These are phyloP conservation scores for Cladobotryum protrusum DNA, from an alignment of 2,329 filamentous ascomycete genomes.

Conservation along the genomic window DNA sequence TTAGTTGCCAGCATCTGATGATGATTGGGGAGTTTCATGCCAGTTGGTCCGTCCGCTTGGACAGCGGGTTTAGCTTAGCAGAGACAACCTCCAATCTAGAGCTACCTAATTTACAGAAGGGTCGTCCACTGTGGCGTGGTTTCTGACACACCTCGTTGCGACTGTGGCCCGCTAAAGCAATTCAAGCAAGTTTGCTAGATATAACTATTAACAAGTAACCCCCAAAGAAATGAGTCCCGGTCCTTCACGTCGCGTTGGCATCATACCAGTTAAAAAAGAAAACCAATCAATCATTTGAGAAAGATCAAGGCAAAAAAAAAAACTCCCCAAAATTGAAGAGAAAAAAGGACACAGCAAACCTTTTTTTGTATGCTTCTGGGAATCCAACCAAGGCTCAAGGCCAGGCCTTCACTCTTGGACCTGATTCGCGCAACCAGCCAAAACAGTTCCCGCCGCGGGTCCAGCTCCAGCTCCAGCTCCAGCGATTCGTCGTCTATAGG, in stretches of 20 bases:
- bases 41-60: background rate
- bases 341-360: background rate
- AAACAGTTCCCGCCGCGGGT: conserved; percentile 18
- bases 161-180: too few species aligned
- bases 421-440: conserved; percentile 35
- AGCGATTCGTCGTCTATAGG: conserved; percentile 3
- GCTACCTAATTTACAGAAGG: too few species aligned
- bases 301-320: too few species aligned
- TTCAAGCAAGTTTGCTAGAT: background rate
- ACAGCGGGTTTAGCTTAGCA: too few species aligned
- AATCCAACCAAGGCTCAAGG: conserved; percentile 43
- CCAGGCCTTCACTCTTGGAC: conserved; percentile 48
- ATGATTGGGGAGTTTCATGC: background rate
- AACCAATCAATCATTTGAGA: too few species aligned
- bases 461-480: conserved; percentile 9
- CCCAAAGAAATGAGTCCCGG: background rate
- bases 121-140: background rate
- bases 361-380: conserved; percentile 28
- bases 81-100: too few species aligned
- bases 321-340: background rate
- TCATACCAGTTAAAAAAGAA: background rate
- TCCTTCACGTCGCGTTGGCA: background rate
- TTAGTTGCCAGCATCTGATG: background rate
- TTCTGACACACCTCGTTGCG: too few species aligned
- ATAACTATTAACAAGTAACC: background rate